Percentiles rank a stretch among this genome's conserved stretches.
These are phyloP conservation scores for Akanthomyces dipterigenus DNA, from an alignment of 2,329 filamentous ascomycete genomes.

Conservation along the genomic window DNA sequence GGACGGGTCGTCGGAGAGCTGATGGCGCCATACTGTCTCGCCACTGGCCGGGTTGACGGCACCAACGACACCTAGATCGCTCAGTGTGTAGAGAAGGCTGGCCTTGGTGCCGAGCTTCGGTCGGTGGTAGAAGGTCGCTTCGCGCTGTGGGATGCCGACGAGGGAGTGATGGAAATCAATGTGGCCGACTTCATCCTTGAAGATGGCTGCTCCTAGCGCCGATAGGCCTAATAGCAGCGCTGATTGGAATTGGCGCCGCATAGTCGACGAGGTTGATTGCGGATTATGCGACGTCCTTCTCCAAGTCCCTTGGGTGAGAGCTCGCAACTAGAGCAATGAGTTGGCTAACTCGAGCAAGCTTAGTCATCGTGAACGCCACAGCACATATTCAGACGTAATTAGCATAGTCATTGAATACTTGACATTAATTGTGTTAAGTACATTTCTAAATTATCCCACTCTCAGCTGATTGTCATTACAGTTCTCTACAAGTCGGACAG, in stretches of 20 bases:
- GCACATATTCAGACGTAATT: background rate
- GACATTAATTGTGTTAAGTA: background rate
- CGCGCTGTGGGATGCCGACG: slow-evolving; percentile 71
- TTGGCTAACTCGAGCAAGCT: background rate
- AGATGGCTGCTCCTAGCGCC: slow-evolving; percentile 56
- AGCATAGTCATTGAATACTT: background rate
- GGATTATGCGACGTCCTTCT: slow-evolving; percentile 5
- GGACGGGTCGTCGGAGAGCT: slow-evolving; percentile 48
- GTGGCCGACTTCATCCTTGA: slow-evolving; percentile 82
- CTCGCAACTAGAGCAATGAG: slow-evolving; percentile 1
- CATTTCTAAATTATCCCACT: background rate
- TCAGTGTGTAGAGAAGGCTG: slow-evolving; percentile 84
- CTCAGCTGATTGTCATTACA: too few relatives aligned
- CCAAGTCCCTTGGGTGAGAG: background rate
- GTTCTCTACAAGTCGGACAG: too few relatives aligned
- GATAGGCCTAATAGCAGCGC: slow-evolving; percentile 33
- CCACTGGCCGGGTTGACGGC: slow-evolving; percentile 87
- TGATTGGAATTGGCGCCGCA: slow-evolving; percentile 31
- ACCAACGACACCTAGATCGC: slow-evolving; percentile 74
- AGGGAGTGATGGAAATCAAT: slow-evolving; percentile 87
- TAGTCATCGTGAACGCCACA: slow-evolving; percentile 8
- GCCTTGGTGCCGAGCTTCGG: slow-evolving; percentile 76
- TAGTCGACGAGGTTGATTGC: slow-evolving; percentile 16
- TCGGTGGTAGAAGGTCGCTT: slow-evolving; percentile 91
- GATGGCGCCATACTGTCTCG: slow-evolving; percentile 78